phyloP scores from a whole-genome alignment of 2,329 filamentous ascomycete genomes.

The Blumeria graminis region DNA sequence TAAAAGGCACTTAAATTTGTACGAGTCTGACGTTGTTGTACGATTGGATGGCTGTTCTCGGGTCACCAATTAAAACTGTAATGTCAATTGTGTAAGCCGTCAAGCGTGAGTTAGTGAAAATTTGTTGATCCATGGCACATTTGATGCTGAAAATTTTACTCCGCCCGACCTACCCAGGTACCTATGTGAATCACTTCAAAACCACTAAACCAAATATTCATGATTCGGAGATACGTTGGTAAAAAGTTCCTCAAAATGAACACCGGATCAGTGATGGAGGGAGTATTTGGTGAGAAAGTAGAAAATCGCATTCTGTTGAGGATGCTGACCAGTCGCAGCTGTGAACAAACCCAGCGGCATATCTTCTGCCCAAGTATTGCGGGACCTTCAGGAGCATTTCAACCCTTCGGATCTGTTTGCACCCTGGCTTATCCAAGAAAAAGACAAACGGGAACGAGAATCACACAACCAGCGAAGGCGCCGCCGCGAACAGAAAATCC shows the following conservation, averaged over 20 bases:
- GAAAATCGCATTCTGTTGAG: background rate
- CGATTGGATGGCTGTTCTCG: background rate
- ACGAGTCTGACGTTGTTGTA: background rate
- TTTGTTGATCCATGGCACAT: background rate
- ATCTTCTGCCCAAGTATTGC: slow-evolving; percentile 75
- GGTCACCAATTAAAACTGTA: background rate
- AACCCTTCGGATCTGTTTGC: slow-evolving; percentile 58
- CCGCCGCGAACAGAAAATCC: slow-evolving; percentile 31
- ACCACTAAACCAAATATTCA: background rate
- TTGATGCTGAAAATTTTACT: background rate
- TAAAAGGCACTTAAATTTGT: too few species aligned
- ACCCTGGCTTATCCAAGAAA: slow-evolving; percentile 47
- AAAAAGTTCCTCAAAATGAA: slow-evolving; percentile 10
- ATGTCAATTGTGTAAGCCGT: background rate
- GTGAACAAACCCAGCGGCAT: slow-evolving; percentile 80
- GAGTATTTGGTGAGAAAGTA: slow-evolving; percentile 29
- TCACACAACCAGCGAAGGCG: slow-evolving; percentile 33
- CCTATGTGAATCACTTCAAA: background rate
- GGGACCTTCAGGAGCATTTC: slow-evolving; percentile 66
- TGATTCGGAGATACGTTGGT: background rate
- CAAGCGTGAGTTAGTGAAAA: background rate
- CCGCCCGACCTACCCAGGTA: background rate
- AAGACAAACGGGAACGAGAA: slow-evolving; percentile 29
- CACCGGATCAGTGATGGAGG: slow-evolving; percentile 28
- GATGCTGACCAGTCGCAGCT: slow-evolving; percentile 24